phyloP scores from a whole-genome alignment of 2,329 filamentous ascomycete genomes.

The Leptographium procerum region DNA sequence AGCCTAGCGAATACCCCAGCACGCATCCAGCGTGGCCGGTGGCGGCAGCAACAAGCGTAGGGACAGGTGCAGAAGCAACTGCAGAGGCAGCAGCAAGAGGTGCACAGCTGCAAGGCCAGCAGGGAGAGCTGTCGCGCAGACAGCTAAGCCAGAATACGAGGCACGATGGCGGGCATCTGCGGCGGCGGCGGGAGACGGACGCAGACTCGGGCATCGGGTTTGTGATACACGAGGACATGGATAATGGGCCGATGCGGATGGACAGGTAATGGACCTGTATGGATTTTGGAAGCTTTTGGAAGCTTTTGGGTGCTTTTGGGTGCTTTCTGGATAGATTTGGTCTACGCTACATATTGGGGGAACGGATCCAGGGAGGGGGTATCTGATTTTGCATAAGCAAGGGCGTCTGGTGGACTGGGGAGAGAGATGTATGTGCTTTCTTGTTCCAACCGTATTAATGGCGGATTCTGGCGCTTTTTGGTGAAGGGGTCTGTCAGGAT shows the following conservation, averaged over 20 bases:
- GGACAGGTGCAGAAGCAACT: too few species aligned
- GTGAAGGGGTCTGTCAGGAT: too few species aligned
- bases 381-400: too few species aligned
- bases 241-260: too few species aligned
- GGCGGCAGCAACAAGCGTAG: not conserved
- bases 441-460: too few species aligned
- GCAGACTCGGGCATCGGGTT: not conserved
- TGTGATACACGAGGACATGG: not conserved
- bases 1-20: slow-evolving; percentile 45
- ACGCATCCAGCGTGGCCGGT: slow-evolving; percentile 26
- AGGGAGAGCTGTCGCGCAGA: not conserved
- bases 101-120: not conserved
- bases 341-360: too few species aligned
- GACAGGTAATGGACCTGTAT: not conserved
- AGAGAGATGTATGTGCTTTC: too few species aligned
- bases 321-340: not conserved
- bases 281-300: not conserved
- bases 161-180: not conserved
- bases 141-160: not conserved
- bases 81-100: not conserved
- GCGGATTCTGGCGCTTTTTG: too few species aligned
- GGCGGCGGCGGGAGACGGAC: not conserved
- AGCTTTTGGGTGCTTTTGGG: not conserved
- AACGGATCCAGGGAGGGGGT: too few species aligned
- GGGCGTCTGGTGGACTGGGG: too few species aligned